A percentile compares a stretch with the other conserved stretches of the same genome.
Conservation (phyloP, 257 asterid species). For the Solanum gandarillasii region DNA sequence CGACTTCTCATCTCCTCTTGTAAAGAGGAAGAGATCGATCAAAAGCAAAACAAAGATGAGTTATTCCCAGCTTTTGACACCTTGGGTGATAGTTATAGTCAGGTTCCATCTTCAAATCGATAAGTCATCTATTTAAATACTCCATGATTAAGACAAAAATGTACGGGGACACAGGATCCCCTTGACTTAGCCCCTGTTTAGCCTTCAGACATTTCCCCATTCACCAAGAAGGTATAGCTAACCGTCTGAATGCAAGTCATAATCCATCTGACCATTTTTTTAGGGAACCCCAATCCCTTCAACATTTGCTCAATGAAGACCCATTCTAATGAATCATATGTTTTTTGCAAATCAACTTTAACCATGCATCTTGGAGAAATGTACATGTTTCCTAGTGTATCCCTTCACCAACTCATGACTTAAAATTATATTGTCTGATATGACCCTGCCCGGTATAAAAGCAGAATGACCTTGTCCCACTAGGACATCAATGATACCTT, state of each 20-base stretch:
- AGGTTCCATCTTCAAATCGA: not conserved
- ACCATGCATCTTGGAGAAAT: not conserved
- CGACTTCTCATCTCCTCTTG: not conserved
- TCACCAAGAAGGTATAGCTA: not conserved
- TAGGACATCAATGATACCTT: not conserved
- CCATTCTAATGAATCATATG: not conserved
- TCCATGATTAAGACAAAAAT: not conserved
- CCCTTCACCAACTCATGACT: not conserved
- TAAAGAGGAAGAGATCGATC: not conserved
- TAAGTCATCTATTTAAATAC: not conserved
- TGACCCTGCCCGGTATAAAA: not conserved
- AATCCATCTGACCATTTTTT: not conserved
- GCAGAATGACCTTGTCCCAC: not conserved
- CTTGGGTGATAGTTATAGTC: not conserved
- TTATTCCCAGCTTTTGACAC: not conserved
- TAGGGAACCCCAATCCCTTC: not conserved
- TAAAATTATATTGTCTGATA: no score
- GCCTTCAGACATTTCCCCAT: not conserved
- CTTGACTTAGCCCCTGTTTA: not conserved
- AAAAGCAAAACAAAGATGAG: not conserved
- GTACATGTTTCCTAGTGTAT: not conserved
- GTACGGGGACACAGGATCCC: not conserved
- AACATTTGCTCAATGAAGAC: not conserved
- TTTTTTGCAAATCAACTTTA: not conserved
- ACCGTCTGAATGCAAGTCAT: no score